phyloP scores from a whole-genome alignment of 495 filamentous ascomycete genomes.

The Penicillium robsamsonii region DNA sequence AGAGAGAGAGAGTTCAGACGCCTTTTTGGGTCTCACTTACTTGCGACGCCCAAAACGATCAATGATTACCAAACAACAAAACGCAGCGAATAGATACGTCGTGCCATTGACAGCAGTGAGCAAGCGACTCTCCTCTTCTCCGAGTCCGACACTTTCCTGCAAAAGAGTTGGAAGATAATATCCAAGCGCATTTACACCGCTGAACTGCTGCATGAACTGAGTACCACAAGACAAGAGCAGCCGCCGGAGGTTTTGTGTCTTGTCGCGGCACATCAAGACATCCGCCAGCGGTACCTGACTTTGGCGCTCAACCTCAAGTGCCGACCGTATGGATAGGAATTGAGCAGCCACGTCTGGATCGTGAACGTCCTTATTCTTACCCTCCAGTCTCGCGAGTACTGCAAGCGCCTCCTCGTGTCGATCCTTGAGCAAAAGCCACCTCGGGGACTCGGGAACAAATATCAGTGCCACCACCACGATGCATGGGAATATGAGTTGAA shows the following conservation, averaged over 20 bases:
- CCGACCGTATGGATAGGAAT: conserved; percentile 17
- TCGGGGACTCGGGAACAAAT: conserved; percentile 47
- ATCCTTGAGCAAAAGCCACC: conserved; percentile 44
- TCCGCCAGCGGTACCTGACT: conserved; percentile 32
- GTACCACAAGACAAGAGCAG: conserved; percentile 42
- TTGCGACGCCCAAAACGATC: conserved; percentile 35
- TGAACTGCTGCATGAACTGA: conserved; percentile 47
- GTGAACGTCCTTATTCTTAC: conserved; percentile 24
- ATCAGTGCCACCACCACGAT: conserved; percentile 41
- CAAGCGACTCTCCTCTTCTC: conserved; percentile 37
- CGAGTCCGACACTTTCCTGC: conserved; percentile 45
- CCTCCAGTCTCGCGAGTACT: conserved; percentile 46
- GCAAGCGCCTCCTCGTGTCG: conserved; percentile 38
- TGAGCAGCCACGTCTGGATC: conserved; percentile 42
- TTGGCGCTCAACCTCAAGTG: too few species aligned
- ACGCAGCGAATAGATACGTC: conserved; percentile 35
- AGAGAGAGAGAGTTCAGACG: too few species aligned
- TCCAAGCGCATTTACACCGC: conserved; percentile 33
- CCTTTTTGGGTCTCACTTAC: conserved; percentile 34
- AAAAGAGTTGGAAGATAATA: conserved; percentile 44
- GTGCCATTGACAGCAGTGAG: conserved; percentile 43
- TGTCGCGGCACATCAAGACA: conserved; percentile 35
- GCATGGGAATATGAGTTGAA: conserved; percentile 50
- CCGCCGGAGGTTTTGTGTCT: conserved; percentile 28
- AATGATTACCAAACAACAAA: conserved; percentile 37